Evolutionary conservation across 1,284 basidiomycete genomes (phyloP).

Genomic region (Phellinidium pouzarii): DNA sequence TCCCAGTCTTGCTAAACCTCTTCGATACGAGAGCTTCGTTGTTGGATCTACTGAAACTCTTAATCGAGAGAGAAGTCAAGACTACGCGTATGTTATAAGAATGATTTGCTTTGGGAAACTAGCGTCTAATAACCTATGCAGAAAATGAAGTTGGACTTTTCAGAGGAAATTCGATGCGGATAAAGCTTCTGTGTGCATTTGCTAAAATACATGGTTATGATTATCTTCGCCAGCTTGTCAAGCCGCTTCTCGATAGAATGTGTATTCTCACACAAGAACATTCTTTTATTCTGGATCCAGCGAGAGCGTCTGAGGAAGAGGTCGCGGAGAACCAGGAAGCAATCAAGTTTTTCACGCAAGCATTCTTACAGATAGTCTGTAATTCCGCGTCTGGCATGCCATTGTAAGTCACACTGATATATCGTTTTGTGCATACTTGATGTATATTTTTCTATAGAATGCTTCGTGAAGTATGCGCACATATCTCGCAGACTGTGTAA

Average conservation of each 20-base stretch:
- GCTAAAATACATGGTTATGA: constrained; percentile 84
- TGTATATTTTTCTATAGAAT: constrained; percentile 44
- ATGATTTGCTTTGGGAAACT: background rate
- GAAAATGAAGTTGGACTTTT: constrained; percentile 78
- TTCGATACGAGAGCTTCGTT: constrained; percentile 76
- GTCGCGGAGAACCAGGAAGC: constrained; percentile 65
- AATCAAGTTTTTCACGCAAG: constrained; percentile 68
- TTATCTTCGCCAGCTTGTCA: constrained; percentile 73
- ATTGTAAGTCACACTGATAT: constrained; percentile 45
- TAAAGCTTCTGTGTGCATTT: constrained; percentile 78
- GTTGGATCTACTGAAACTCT: constrained; percentile 69
- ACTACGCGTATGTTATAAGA: constrained; percentile 50
- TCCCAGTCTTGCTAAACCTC: constrained; percentile 80
- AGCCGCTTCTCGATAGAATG: constrained; percentile 73
- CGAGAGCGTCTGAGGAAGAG: constrained; percentile 55
- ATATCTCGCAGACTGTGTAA: constrained; percentile 78
- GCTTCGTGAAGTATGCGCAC: constrained; percentile 82
- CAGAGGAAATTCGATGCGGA: constrained; percentile 81
- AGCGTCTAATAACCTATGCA: constrained; percentile 27
- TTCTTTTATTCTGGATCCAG: constrained; percentile 76
- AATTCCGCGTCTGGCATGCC: constrained; percentile 69
- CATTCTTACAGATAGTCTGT: constrained; percentile 71
- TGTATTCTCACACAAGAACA: constrained; percentile 63
- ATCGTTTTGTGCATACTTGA: background rate
- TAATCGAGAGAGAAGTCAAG: constrained; percentile 81